These are phyloP conservation scores for Carex myosuroides DNA, from an alignment of 176 grass and related monocot species.

Conservation along the genomic window DNA sequence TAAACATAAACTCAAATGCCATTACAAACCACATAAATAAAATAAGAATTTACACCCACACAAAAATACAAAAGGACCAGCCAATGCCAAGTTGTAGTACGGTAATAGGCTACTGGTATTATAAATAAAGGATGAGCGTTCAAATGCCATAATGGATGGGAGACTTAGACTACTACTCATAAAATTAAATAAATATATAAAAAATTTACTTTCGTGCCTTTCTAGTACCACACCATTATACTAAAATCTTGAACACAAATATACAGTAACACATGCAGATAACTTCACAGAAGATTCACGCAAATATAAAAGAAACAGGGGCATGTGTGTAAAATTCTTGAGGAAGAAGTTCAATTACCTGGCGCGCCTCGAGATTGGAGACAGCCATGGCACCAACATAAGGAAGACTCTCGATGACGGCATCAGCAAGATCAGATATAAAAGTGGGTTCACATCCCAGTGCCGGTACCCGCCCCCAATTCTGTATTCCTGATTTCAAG, in stretches of 20 bases:
- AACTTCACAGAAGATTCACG: neutral
- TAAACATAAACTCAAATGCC: neutral
- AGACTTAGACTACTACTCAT: neutral
- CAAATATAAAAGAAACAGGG: neutral
- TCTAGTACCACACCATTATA: neutral
- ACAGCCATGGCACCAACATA: slow-evolving; percentile 97
- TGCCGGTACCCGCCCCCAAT: slow-evolving; percentile 92
- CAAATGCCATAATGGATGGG: neutral
- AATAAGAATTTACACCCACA: neutral
- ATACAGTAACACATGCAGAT: neutral
- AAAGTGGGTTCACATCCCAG: slow-evolving; percentile 80
- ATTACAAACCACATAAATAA: neutral
- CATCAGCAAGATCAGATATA: slow-evolving; percentile 84
- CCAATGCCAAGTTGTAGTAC: neutral
- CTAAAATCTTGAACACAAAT: neutral
- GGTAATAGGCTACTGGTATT: neutral
- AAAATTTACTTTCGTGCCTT: neutral
- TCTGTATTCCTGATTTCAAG: slow-evolving; percentile 78
- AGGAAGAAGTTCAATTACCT: slow-evolving; percentile 53
- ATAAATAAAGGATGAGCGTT: neutral
- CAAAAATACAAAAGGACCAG: neutral
- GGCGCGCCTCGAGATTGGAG: slow-evolving; percentile 95
- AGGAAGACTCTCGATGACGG: slow-evolving; percentile 92
- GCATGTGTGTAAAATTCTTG: neutral
- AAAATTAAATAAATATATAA: neutral